Evolutionary conservation across 176 grass and related monocot genomes (phyloP).

Genomic region (Ensete ventricosum): DNA sequence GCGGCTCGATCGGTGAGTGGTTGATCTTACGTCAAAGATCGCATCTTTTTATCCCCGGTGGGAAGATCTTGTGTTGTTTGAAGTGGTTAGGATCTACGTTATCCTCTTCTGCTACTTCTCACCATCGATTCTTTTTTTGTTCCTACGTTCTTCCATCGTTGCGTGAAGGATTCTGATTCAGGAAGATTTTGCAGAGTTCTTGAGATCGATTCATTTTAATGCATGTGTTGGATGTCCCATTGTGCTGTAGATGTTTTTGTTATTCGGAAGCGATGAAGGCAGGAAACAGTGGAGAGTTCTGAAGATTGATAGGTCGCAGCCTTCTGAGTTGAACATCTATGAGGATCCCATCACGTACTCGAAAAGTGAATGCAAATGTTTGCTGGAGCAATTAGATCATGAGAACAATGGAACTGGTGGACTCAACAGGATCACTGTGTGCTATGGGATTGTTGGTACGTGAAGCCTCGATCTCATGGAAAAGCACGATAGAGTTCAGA

Average conservation of each 20-base stretch:
- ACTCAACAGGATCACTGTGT: constrained; percentile 64
- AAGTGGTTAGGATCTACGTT: too few species aligned
- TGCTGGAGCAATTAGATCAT: constrained; percentile 62
- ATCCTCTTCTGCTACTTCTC: too few species aligned
- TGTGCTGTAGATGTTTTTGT: constrained; percentile 77
- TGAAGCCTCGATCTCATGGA: neutral
- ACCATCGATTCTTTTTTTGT: too few species aligned
- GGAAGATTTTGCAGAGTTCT: neutral
- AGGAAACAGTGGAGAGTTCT: constrained; percentile 66
- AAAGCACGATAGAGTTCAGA: neutral
- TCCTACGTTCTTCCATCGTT: too few species aligned
- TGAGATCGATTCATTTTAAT: too few species aligned
- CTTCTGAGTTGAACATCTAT: constrained; percentile 49
- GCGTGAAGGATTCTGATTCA: neutral
- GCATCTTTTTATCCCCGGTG: neutral
- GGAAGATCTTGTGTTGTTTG: neutral
- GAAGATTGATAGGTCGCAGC: constrained; percentile 66
- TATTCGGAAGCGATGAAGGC: constrained; percentile 74
- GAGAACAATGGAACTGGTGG: constrained; percentile 75
- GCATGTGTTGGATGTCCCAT: too few species aligned
- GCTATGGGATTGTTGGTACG: constrained; percentile 85
- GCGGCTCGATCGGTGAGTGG: constrained; percentile 75
- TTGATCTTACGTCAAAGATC: neutral
- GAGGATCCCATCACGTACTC: constrained; percentile 75
- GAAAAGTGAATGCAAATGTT: constrained; percentile 49